Base-by-base conservation (phyloP, 192 early-diverging fungal species). In the Kappamyces sp. region DNA sequence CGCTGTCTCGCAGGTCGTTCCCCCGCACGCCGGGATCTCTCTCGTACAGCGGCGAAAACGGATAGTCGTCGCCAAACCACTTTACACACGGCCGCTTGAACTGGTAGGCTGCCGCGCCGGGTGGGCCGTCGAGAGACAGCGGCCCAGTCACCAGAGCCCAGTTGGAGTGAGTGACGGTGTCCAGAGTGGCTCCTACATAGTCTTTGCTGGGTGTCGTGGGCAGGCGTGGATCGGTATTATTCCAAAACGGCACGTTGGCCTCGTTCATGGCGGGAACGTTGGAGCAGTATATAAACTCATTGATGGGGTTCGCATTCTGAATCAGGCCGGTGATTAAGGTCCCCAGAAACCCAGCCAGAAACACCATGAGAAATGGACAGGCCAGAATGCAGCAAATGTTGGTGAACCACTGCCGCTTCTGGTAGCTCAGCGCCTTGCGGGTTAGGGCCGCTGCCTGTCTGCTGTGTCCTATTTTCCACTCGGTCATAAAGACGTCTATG, bases 231-330 rank as follows among this genome's bases (percentile, higher is more conserved):
- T 70, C 72, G 68, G 64, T 63, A 5, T 32, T 9, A 55, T 67
- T 63, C 47, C 30, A 64, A 43, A 66, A 57, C 22, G 64, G 67
- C 37, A 48, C 49, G 41, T 51, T 57, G 9, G 47, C 9, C 7
- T 46, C 2, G 14, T 40, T 47, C 12, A 63, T 42, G 31, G 62
- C 54, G 38, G 55, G 33, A 39, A 57, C 47, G 46, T 62, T 65
- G 47, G 62, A 54, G 48, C 70, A 72, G 59, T 67, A 67, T 2
- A 62, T 35, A 22, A 46, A 57, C 45, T 58, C 55, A 36, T 33
- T 58, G 11, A 58, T 22, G 6, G 39, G 29, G 14, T 34, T 29
- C 5, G 55, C 34, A 34, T 32, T 33, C 36, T n/a, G 31, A 15
- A 58, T 58, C 14, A 58, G 31, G 14, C n/a, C 12, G 0, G 1